Conservation (phyloP, 345 rosid species). For the Viola odorata region DNA sequence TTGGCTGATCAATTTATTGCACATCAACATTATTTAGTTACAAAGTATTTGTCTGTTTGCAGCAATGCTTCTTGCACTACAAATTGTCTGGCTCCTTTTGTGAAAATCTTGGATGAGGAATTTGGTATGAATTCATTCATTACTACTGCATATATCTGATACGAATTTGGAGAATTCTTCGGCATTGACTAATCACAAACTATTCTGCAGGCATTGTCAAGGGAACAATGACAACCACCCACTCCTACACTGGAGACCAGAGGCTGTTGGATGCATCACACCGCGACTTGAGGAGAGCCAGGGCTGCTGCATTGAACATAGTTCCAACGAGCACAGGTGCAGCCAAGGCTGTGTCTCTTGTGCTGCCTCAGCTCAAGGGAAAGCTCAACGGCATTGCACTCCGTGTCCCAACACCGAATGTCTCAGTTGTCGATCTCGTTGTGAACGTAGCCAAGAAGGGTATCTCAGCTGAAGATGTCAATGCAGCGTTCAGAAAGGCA, state of each 20-base stretch:
- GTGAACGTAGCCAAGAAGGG: slow-evolving; percentile 86
- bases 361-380: slow-evolving; percentile 92
- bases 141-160: not conserved
- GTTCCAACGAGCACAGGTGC: slow-evolving; percentile 99
- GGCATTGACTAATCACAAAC: not conserved
- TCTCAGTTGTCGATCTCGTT: slow-evolving; percentile 91
- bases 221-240: slow-evolving; percentile 99
- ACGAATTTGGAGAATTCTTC: not conserved
- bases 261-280: slow-evolving; percentile 97
- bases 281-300: slow-evolving; percentile 94
- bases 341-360: slow-evolving; percentile 95
- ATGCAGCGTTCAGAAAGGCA: slow-evolving; percentile 86
- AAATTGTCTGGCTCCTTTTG: slow-evolving; percentile 93
- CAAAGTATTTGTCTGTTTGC: slow-evolving; percentile 14
- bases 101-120: slow-evolving; percentile 83
- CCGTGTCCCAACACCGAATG: slow-evolving; percentile 98
- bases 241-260: slow-evolving; percentile 99
- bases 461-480: slow-evolving; percentile 76
- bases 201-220: slow-evolving; percentile 73
- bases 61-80: slow-evolving; percentile 99
- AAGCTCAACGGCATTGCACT: slow-evolving; percentile 97
- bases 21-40: not conserved
- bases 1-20: not conserved
- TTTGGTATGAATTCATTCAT: slow-evolving; percentile 42
- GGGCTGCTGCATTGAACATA: slow-evolving; percentile 94